phyloP scores from a whole-genome alignment of 2,329 filamentous ascomycete species.

The Aspergillus sp. region DNA sequence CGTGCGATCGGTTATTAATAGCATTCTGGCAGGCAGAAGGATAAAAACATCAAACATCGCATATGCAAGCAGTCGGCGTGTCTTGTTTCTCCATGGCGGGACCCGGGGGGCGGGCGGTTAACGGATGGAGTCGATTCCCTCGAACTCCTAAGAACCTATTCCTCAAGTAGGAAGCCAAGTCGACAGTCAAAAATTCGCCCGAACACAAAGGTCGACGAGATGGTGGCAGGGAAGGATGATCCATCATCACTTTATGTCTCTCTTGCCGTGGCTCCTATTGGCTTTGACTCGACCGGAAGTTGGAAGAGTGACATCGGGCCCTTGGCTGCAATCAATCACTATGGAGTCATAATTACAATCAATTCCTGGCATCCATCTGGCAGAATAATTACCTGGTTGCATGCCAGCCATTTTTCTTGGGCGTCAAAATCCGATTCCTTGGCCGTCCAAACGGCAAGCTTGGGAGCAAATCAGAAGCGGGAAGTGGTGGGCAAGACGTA shows the following conservation, averaged over 20 bases:
- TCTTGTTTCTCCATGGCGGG: background rate
- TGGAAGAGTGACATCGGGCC: background rate
- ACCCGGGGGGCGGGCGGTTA: background rate
- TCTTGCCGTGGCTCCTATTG: background rate
- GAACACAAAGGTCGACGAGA: background rate
- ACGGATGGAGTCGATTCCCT: background rate
- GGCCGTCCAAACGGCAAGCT: background rate
- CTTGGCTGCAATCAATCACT: background rate
- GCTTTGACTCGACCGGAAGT: background rate
- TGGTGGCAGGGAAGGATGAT: background rate
- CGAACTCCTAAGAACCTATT: background rate
- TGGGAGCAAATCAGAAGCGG: slow-evolving; percentile 16
- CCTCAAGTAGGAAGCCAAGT: background rate
- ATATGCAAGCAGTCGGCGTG: background rate
- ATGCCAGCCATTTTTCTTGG: background rate
- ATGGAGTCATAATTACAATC: background rate
- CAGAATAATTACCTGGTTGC: too few relatives aligned
- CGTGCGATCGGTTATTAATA: background rate
- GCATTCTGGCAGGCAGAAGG: background rate
- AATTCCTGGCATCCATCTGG: background rate
- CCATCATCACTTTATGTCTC: background rate
- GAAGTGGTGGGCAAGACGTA: slow-evolving; percentile 5
- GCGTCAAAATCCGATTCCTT: background rate
- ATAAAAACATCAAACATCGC: background rate
- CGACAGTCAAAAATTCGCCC: background rate